Conservation (phyloP, 331 rosid genomes). For the Malus hybrid region DNA sequence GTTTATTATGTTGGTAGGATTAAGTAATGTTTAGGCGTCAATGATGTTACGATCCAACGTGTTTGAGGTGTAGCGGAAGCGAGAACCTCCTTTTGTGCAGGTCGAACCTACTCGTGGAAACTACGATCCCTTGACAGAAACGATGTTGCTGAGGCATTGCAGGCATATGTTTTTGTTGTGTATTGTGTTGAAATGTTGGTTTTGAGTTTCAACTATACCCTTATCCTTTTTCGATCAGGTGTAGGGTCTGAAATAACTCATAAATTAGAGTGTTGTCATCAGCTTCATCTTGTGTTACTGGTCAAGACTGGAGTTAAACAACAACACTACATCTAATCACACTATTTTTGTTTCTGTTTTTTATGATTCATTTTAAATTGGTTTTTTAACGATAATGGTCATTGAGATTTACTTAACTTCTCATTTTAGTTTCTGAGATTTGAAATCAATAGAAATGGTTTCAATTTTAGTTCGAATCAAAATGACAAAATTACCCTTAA, state of each 20-base stretch:
- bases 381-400: neutral
- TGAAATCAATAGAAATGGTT: too few species aligned
- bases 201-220: constrained; percentile 16
- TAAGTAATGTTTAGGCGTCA: neutral
- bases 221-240: neutral
- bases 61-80: constrained; percentile 30
- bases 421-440: too few species aligned
- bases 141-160: constrained; percentile 15
- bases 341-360: too few species aligned
- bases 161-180: neutral
- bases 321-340: too few species aligned
- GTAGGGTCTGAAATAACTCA: constrained; percentile 8
- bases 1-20: neutral
- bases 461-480: too few species aligned
- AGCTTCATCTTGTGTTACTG: too few species aligned
- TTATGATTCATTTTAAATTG: neutral
- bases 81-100: constrained; percentile 23
- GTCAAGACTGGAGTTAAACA: too few species aligned
- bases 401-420: too few species aligned
- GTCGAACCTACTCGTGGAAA: constrained; percentile 41
- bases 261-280: neutral
- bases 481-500: too few species aligned
- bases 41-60: constrained; percentile 45
- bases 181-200: too few species aligned
- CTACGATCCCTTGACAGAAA: constrained; percentile 32